Percentiles rank a stretch among this genome's conserved stretches.
Conservation (phyloP, 2,329 filamentous ascomycete species). For the Alternaria arborescens region DNA sequence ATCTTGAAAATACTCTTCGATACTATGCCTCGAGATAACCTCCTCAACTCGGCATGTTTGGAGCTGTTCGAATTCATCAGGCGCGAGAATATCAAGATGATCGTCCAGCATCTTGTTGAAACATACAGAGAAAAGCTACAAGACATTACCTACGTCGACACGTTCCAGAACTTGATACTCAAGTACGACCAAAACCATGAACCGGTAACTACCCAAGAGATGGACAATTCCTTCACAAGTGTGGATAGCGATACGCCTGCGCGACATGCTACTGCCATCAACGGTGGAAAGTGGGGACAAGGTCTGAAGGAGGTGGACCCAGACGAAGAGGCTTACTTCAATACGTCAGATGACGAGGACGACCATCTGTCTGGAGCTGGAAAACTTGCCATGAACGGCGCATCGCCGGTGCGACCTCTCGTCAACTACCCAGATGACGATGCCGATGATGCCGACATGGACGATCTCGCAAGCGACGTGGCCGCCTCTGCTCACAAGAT, state of each 20-base stretch:
- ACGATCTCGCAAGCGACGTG: slow-evolving; percentile 60
- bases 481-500: slow-evolving; percentile 43
- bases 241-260: slow-evolving; percentile 66
- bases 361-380: slow-evolving; percentile 55
- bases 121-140: slow-evolving; percentile 81
- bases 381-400: slow-evolving; percentile 66
- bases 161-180: slow-evolving; percentile 78
- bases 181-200: slow-evolving; percentile 77
- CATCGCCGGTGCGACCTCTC: slow-evolving; percentile 70
- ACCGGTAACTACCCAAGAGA: slow-evolving; percentile 67
- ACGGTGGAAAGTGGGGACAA: slow-evolving; percentile 68
- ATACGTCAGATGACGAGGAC: slow-evolving; percentile 85
- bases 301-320: slow-evolving; percentile 84
- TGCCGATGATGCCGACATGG: slow-evolving; percentile 66
- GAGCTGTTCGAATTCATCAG: slow-evolving; percentile 94
- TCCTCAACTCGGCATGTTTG: slow-evolving; percentile 90
- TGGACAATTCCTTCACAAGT: slow-evolving; percentile 71
- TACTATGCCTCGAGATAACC: slow-evolving; percentile 89
- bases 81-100: slow-evolving; percentile 67
- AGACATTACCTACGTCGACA: slow-evolving; percentile 81
- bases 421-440: slow-evolving; percentile 96
- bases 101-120: slow-evolving; percentile 84
- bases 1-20: slow-evolving; percentile 84
- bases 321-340: slow-evolving; percentile 93
- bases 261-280: slow-evolving; percentile 57